phyloP scores from a whole-genome alignment of 805 yeast genomes.

The Lachancea sp. region DNA sequence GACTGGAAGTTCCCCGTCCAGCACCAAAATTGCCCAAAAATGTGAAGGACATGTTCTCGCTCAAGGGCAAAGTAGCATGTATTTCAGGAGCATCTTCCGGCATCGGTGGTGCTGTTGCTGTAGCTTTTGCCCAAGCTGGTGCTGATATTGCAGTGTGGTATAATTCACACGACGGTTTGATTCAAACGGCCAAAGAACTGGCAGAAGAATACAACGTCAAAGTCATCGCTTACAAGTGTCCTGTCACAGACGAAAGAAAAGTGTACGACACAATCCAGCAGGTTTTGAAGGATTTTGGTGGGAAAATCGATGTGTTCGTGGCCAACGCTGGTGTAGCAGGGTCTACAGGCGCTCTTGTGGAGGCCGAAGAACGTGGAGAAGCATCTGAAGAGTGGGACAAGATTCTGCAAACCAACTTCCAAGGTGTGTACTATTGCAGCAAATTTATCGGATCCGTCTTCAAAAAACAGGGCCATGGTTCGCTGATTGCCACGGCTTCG shows the following conservation, averaged over 20 bases:
- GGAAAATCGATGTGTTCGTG: constrained; percentile 68
- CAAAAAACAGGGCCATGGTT: constrained; percentile 67
- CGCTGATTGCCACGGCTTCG: constrained; percentile 78
- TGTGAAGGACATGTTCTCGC: constrained; percentile 64
- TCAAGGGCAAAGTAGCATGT: constrained; percentile 76
- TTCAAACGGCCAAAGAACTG: constrained; percentile 25
- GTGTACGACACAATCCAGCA: constrained; percentile 25
- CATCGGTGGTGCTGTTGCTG: constrained; percentile 76
- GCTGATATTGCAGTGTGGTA: constrained; percentile 73
- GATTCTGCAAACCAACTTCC: constrained; percentile 67
- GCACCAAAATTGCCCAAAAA: constrained; percentile 46
- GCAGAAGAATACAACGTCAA: constrained; percentile 53
- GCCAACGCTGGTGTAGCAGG: constrained; percentile 90
- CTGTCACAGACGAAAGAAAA: constrained; percentile 23
- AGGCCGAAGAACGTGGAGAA: constrained; percentile 35
- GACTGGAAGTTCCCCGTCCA: constrained; percentile 38
- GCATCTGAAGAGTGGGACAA: constrained; percentile 61
- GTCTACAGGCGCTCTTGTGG: constrained; percentile 56
- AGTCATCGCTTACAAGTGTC: constrained; percentile 45
- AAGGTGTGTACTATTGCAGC: constrained; percentile 77
- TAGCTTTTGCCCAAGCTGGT: constrained; percentile 80
- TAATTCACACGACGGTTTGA: constrained; percentile 45
- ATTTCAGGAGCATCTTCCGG: constrained; percentile 85
- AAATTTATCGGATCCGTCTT: constrained; percentile 67
- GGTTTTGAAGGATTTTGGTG: constrained; percentile 61